These are phyloP conservation scores for Raphanus sativus DNA, from an alignment of 345 rosid genomes.

Conservation along the genomic window DNA sequence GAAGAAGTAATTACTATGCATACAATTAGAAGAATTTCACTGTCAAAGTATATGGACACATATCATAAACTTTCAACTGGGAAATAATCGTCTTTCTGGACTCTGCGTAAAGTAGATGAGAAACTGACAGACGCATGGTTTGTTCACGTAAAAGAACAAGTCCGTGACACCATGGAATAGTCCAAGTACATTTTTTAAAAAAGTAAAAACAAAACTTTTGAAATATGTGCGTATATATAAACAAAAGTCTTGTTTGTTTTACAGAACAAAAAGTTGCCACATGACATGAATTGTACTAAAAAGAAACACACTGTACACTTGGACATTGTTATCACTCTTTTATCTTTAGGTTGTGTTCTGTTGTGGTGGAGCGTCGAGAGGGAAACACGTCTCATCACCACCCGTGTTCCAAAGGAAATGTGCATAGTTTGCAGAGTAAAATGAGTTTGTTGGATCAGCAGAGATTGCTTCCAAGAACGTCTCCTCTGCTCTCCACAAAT, in stretches of 20 bases:
- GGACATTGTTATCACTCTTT: constrained; percentile 4
- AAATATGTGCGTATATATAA: constrained; percentile 22
- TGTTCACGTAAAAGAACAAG: constrained; percentile 5
- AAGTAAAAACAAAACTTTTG: not conserved
- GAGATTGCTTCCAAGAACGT: constrained; percentile 79
- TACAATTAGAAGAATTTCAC: not conserved
- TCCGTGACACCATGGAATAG: constrained; percentile 13
- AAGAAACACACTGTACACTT: constrained; percentile 27
- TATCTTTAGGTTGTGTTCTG: constrained; percentile 21
- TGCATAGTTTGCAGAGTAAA: constrained; percentile 77
- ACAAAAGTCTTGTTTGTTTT: not conserved
- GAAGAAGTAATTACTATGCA: not conserved
- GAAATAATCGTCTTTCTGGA: not conserved
- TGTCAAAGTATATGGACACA: not conserved
- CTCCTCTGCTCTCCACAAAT: constrained; percentile 92
- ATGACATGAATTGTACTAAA: constrained; percentile 21
- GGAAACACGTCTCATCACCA: constrained; percentile 94
- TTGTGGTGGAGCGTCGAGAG: constrained; percentile 48
- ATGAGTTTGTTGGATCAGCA: constrained; percentile 69
- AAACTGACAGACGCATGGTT: constrained; percentile 14
- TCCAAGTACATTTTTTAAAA: not conserved
- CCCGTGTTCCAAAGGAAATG: constrained; percentile 96
- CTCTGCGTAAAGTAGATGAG: not conserved
- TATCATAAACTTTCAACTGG: not conserved
- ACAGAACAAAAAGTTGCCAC: constrained; percentile 25